Conservation (phyloP, 108 stramenopile genomes). For the Cyclotella atomus region DNA sequence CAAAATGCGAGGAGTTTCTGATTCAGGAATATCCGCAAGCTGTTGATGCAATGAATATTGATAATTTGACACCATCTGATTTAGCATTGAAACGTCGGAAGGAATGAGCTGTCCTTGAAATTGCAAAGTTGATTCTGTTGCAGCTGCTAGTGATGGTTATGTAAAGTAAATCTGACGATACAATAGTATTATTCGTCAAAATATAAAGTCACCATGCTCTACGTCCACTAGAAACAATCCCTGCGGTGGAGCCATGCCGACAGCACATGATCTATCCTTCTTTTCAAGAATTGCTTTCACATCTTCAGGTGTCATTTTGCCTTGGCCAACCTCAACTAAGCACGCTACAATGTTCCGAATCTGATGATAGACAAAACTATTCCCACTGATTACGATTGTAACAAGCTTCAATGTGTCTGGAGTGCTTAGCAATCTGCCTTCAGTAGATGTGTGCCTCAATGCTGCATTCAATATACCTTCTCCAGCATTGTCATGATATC, state of each 20-base stretch:
- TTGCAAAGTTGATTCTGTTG: background rate
- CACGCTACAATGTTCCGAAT: slow-evolving; percentile 84
- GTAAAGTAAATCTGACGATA: background rate
- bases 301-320: slow-evolving; percentile 51
- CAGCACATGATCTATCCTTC: slow-evolving; percentile 49
- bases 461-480: slow-evolving; percentile 32
- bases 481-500: slow-evolving; percentile 27
- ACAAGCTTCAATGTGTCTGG: slow-evolving; percentile 50
- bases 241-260: slow-evolving; percentile 82
- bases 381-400: slow-evolving; percentile 68
- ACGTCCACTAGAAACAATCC: slow-evolving; percentile 85
- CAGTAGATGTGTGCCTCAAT: background rate
- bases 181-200: slow-evolving; percentile 12
- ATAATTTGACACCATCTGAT: slow-evolving; percentile 11
- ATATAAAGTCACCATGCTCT: slow-evolving; percentile 72
- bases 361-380: slow-evolving; percentile 83
- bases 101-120: background rate
- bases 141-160: background rate
- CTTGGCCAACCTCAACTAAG: slow-evolving; percentile 64
- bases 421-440: slow-evolving; percentile 10
- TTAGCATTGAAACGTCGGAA: slow-evolving; percentile 4
- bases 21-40: slow-evolving; percentile 10
- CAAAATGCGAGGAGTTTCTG: background rate
- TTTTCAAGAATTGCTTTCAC: slow-evolving; percentile 60
- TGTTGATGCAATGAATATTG: slow-evolving; percentile 1